Percentiles rank a stretch among this genome's conserved stretches.
Conservation (phyloP, 129 eudicot species). For the Kitagawia praeruptora region DNA sequence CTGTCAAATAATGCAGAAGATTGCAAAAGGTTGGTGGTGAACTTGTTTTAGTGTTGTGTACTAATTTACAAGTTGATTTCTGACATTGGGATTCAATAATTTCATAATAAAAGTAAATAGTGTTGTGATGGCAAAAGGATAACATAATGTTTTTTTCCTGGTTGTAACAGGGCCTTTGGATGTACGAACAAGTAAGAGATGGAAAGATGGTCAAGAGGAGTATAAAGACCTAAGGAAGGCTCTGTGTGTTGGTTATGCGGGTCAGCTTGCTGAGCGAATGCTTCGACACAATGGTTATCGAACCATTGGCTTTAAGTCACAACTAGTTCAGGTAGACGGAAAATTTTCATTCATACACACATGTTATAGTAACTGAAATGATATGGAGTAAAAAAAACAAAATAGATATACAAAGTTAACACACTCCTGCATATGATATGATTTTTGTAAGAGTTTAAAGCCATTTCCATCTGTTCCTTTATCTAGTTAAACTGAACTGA, state of each 20-base stretch:
- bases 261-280: constrained; percentile 91
- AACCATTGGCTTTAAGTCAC: constrained; percentile 81
- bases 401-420: too few species aligned
- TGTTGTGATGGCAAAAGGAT: not conserved
- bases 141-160: not conserved
- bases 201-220: constrained; percentile 45
- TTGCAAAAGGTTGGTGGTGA: constrained; percentile 58
- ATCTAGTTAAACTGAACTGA: not conserved
- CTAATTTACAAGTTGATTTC: not conserved
- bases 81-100: not conserved
- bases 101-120: not conserved
- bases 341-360: not conserved
- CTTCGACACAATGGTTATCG: constrained; percentile 80
- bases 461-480: not conserved
- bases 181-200: constrained; percentile 44
- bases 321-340: constrained; percentile 70
- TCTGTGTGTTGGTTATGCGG: constrained; percentile 74
- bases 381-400: not conserved
- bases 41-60: constrained; percentile 7
- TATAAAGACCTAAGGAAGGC: constrained; percentile 76
- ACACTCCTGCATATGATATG: too few species aligned
- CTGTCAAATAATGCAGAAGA: constrained; percentile 84
- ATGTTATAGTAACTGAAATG: not conserved
- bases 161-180: constrained; percentile 47
- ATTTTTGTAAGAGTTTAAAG: not conserved